Conservation (phyloP, 2,329 filamentous ascomycete genomes). For the Botrytis tulipae region DNA sequence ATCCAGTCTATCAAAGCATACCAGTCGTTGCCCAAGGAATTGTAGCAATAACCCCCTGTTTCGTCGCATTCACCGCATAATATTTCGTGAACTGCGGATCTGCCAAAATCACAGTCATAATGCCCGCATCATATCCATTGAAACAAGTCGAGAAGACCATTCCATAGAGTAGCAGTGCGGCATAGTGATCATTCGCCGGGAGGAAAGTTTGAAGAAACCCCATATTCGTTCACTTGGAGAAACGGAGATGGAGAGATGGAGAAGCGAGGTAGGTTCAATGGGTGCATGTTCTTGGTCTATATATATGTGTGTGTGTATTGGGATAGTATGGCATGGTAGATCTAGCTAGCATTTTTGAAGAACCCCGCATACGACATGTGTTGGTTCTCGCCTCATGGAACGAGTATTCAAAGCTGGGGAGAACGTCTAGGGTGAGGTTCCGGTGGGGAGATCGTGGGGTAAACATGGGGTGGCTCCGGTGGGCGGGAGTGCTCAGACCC, state of each 20-base stretch:
- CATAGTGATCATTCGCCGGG: constrained; percentile 42
- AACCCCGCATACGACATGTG: background rate
- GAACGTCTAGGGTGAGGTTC: background rate
- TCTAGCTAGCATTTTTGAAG: background rate
- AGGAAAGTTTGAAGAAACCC: constrained; percentile 34
- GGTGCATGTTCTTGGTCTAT: constrained; percentile 32
- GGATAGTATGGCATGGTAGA: background rate
- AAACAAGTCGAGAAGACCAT: constrained; percentile 45
- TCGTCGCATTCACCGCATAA: constrained; percentile 42
- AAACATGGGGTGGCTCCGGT: background rate
- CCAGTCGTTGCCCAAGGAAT: constrained; percentile 45
- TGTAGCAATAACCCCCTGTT: constrained; percentile 41
- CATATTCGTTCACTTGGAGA: background rate
- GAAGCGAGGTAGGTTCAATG: constrained; percentile 25
- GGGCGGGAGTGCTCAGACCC: background rate
- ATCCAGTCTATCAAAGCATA: constrained; percentile 16
- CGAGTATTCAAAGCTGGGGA: background rate
- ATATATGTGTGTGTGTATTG: background rate
- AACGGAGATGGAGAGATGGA: background rate
- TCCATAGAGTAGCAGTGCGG: constrained; percentile 39
- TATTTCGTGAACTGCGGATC: constrained; percentile 45
- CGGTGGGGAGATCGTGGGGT: constrained; percentile 10
- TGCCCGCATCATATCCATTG: constrained; percentile 45
- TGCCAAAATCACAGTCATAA: constrained; percentile 46
- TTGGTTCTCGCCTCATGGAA: background rate